phyloP scores from a whole-genome alignment of 2,329 filamentous ascomycete genomes.

The Xylariaceae sp. region DNA sequence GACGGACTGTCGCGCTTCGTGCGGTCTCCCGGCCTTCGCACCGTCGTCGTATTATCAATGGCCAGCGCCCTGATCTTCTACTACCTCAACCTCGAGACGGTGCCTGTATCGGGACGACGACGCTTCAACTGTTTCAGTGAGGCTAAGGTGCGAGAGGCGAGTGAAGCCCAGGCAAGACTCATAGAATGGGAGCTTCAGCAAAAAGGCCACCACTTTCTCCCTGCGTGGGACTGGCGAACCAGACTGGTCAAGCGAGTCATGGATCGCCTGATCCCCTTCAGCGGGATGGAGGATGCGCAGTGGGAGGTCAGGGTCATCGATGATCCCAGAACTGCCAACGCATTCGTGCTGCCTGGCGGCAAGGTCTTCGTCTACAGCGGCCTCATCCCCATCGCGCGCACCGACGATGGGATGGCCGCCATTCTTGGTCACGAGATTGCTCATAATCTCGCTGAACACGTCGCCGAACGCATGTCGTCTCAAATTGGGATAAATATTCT shows the following conservation, averaged over 20 bases:
- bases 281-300: slow-evolving; percentile 50
- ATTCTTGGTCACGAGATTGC: slow-evolving; percentile 77
- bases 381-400: slow-evolving; percentile 60
- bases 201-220: slow-evolving; percentile 50
- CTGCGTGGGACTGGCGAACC: slow-evolving; percentile 52
- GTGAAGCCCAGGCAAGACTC: slow-evolving; percentile 45
- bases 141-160: slow-evolving; percentile 47
- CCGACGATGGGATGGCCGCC: slow-evolving; percentile 65
- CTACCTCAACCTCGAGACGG: slow-evolving; percentile 62
- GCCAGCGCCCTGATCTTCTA: slow-evolving; percentile 54
- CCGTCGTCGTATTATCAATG: slow-evolving; percentile 38
- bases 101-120: slow-evolving; percentile 64
- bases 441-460: slow-evolving; percentile 65
- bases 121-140: slow-evolving; percentile 66
- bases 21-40: slow-evolving; percentile 35
- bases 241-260: slow-evolving; percentile 58
- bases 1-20: slow-evolving; percentile 31
- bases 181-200: slow-evolving; percentile 50
- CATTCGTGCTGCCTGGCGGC: slow-evolving; percentile 71
- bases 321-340: slow-evolving; percentile 58
- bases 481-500: slow-evolving; percentile 48
- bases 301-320: slow-evolving; percentile 75
- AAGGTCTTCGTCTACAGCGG: slow-evolving; percentile 77
- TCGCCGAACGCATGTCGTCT: slow-evolving; percentile 56
- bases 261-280: slow-evolving; percentile 59